Conservation (phyloP, 192 early-diverging fungal genomes). For the Rhizophagus clarus region DNA sequence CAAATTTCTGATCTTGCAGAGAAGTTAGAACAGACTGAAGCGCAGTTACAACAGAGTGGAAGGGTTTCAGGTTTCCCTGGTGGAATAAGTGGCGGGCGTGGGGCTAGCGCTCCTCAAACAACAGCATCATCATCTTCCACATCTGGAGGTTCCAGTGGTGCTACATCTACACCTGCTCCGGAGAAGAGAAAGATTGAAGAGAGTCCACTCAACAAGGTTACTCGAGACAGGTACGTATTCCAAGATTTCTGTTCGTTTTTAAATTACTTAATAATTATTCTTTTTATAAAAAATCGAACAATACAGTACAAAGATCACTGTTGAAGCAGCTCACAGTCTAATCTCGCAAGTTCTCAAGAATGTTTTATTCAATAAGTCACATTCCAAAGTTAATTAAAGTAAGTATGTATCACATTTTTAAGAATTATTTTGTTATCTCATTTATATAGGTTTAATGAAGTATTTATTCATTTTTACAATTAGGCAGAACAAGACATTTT, state of each 20-base stretch:
- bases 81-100: constrained; percentile 43
- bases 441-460: too few relatives aligned
- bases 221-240: constrained; percentile 62
- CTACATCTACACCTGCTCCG: constrained; percentile 23
- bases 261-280: not conserved
- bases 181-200: constrained; percentile 67
- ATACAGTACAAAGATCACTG: constrained; percentile 70
- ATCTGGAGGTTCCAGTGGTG: not conserved
- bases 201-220: constrained; percentile 66
- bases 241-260: not conserved
- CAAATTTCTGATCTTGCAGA: constrained; percentile 83
- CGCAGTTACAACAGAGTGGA: constrained; percentile 51
- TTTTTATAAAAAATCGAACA: not conserved
- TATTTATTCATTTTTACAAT: too few relatives aligned
- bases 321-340: constrained; percentile 78
- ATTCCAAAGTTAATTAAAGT: not conserved
- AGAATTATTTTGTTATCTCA: too few relatives aligned
- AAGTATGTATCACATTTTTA: too few relatives aligned
- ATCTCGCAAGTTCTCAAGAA: constrained; percentile 86
- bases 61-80: constrained; percentile 36
- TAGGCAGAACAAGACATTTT: too few relatives aligned
- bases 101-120: constrained; percentile 1
- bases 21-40: constrained; percentile 79
- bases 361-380: constrained; percentile 67
- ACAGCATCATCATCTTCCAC: not conserved